phyloP scores from a whole-genome alignment of 202 grass and related monocot genomes.

The Digitaria exilis region DNA sequence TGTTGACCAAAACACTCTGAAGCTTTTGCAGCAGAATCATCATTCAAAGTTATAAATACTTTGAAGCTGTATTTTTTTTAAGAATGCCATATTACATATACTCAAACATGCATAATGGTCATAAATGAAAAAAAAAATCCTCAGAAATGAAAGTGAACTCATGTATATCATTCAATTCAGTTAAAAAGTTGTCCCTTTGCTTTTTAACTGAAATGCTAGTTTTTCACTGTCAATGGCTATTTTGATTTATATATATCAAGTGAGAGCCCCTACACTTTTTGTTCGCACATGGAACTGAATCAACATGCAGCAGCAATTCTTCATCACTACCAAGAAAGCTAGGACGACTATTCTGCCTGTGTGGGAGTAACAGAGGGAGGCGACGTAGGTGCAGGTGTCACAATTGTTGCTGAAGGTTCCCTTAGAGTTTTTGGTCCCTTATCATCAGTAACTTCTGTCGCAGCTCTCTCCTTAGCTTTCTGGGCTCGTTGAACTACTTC shows the following conservation, averaged over 20 bases:
- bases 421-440: conserved; percentile 48
- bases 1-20: not conserved
- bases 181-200: not conserved
- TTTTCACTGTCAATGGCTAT: conserved; percentile 13
- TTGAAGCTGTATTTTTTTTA: conserved; percentile 9
- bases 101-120: not conserved
- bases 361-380: conserved; percentile 39
- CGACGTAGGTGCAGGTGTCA: conserved; percentile 25
- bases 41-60: conserved; percentile 18
- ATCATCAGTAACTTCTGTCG: conserved; percentile 59
- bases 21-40: conserved; percentile 7
- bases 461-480: conserved; percentile 83
- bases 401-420: conserved; percentile 44
- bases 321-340: conserved; percentile 29
- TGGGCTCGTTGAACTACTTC: conserved; percentile 90
- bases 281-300: conserved; percentile 29
- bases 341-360: conserved; percentile 44
- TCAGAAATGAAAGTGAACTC: not conserved
- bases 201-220: conserved; percentile 5
- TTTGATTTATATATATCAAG: conserved; percentile 28
- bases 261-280: conserved; percentile 20
- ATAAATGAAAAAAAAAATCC: not conserved
- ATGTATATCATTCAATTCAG: conserved; percentile 8
- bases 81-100: not conserved
- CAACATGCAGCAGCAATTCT: conserved; percentile 32